Evolutionary conservation across 129 eudicot species (phyloP).

Genomic region (Flaveria sonorensis): DNA sequence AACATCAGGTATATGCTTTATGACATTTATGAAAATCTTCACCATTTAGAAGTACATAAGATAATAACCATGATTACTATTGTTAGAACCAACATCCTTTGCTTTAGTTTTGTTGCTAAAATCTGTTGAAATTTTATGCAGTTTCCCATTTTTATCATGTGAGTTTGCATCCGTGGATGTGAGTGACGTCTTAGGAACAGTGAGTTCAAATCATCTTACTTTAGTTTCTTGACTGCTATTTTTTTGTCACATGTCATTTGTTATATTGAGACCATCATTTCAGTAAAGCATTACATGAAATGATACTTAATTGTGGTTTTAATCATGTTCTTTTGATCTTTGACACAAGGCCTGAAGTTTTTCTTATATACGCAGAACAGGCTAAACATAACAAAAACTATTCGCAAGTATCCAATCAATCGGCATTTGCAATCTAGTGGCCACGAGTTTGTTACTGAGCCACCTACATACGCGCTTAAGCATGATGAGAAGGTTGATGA

Average conservation of each 20-base stretch:
- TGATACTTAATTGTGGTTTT: conserved; percentile 7
- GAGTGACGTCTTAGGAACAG: conserved; percentile 94
- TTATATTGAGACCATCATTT: background rate
- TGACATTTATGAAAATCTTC: background rate
- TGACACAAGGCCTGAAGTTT: conserved; percentile 28
- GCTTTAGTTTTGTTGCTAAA: conserved; percentile 30
- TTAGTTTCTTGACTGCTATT: background rate
- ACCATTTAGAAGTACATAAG: conserved; percentile 8
- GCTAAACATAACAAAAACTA: conserved; percentile 82
- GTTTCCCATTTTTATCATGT: conserved; percentile 90
- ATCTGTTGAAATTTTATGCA: conserved; percentile 22
- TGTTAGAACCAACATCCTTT: background rate
- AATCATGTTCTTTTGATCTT: conserved; percentile 1
- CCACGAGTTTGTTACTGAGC: conserved; percentile 50
- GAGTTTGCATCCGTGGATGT: conserved; percentile 94
- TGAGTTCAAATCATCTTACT: conserved; percentile 42
- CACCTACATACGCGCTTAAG: conserved; percentile 43
- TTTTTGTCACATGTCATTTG: background rate
- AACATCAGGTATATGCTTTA: conserved; percentile 63
- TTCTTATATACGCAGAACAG: conserved; percentile 66
- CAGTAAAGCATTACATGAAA: background rate
- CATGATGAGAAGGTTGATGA: conserved; percentile 74
- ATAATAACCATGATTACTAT: background rate
- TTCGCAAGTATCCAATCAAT: conserved; percentile 79
- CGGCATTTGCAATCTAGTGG: conserved; percentile 53